phyloP scores from a whole-genome alignment of 2,329 filamentous ascomycete genomes.

The Xylaria arbuscula region DNA sequence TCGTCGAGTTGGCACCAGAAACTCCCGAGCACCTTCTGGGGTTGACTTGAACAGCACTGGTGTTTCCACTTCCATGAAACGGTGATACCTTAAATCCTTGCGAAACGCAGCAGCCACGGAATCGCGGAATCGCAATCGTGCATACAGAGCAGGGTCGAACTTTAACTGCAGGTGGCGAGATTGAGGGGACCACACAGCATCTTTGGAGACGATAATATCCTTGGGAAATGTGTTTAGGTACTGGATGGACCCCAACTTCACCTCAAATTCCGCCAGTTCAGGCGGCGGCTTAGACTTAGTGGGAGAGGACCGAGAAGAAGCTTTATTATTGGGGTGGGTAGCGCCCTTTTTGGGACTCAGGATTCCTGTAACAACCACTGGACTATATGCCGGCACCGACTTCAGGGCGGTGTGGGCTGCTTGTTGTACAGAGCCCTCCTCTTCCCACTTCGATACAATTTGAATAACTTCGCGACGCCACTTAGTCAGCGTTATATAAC shows the following conservation, averaged over 20 bases:
- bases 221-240: conserved; percentile 79
- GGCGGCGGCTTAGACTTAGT: too few relatives aligned
- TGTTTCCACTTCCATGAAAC: conserved; percentile 82
- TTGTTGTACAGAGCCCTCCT: conserved; percentile 52
- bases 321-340: neutral
- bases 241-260: conserved; percentile 71
- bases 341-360: conserved; percentile 24
- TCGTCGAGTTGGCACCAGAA: conserved; percentile 86
- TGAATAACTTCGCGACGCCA: conserved; percentile 43
- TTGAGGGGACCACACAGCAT: conserved; percentile 78
- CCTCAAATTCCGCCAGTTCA: conserved; percentile 52
- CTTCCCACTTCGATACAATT: conserved; percentile 58
- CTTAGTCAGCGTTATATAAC: conserved; percentile 58
- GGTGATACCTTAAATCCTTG: conserved; percentile 61
- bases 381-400: conserved; percentile 61
- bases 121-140: conserved; percentile 77
- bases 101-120: conserved; percentile 54
- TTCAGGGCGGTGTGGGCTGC: conserved; percentile 56
- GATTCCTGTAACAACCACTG: conserved; percentile 62
- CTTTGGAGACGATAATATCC: conserved; percentile 79
- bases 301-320: neutral
- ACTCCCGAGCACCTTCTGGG: conserved; percentile 93
- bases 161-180: conserved; percentile 87
- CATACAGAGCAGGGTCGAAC: conserved; percentile 73
- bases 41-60: conserved; percentile 97